Evolutionary conservation across 2,329 filamentous ascomycete species (phyloP).

Genomic region (Fusarium austroafricanum): DNA sequence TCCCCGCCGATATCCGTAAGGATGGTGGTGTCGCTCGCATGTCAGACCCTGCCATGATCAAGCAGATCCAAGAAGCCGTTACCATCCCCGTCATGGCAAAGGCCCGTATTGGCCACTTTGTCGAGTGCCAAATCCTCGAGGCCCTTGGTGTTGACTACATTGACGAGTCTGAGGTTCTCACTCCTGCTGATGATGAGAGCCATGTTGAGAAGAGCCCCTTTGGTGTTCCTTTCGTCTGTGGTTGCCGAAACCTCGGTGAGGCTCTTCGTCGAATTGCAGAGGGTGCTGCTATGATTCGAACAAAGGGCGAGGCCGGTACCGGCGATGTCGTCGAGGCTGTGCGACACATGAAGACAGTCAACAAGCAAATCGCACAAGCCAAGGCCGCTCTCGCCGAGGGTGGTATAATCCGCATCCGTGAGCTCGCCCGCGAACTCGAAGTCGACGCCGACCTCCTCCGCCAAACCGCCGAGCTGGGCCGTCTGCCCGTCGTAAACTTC

Average conservation of each 20-base stretch:
- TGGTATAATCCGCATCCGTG: constrained; percentile 67
- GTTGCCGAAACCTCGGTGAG: constrained; percentile 93
- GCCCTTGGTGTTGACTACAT: constrained; percentile 96
- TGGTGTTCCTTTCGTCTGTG: constrained; percentile 92
- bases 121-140: constrained; percentile 98
- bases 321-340: constrained; percentile 98
- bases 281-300: constrained; percentile 98
- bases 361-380: constrained; percentile 81
- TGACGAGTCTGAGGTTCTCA: constrained; percentile 97
- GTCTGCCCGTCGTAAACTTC: constrained; percentile 96
- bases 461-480: constrained; percentile 86
- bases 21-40: constrained; percentile 96
- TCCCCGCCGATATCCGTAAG: constrained; percentile 93
- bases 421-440: constrained; percentile 83
- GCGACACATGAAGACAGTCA: constrained; percentile 93
- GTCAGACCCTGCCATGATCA: constrained; percentile 95
- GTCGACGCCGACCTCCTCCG: constrained; percentile 82
- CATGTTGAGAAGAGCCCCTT: constrained; percentile 92
- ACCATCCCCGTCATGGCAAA: constrained; percentile 99
- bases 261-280: constrained; percentile 90
- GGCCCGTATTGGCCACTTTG: constrained; percentile 96
- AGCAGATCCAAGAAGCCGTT: constrained; percentile 92
- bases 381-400: constrained; percentile 75
- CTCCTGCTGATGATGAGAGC: constrained; percentile 88
- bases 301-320: constrained; percentile 97